Base-by-base conservation (phyloP, 768 basidiomycete genomes). In the Boletus rubescentipes region DNA sequence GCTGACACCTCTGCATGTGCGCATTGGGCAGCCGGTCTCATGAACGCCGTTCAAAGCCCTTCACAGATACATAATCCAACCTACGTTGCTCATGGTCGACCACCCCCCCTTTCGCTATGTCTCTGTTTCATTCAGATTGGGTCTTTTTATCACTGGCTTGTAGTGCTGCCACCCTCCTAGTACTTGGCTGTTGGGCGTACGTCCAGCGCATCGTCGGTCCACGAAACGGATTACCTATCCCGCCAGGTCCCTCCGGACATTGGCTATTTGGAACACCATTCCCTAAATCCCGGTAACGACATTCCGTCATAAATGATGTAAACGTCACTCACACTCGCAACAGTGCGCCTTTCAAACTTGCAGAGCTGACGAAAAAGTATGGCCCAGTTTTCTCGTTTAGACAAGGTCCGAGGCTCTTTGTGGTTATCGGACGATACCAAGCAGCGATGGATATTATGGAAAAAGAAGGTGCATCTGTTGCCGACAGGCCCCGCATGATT, bases 391-490 rank as follows among this genome's bases (percentile, higher is more conserved):
- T 55, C 5, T 54, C 55, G 14, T 11, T 56, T 0, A 55, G 23
- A 16, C 40, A 55, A 8, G 55, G 55, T 4, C 23, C 52, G 14
- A 47, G 46, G 18, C 12, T 43, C 10, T 56, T 37, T 23, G 52
- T 56, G 21, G 11, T 56, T 14, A 55, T 56, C 2, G 55, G 55
- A 9, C 40, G 55, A 20, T 47, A 56, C 8, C 40, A 55, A 29
- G 52, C 45, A 11, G 55, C 52, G 34, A 56, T 56, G 53, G 55
- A 56, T 21, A 47, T 56, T 30, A 55, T 56, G 55, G 52, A 56
- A 31, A 56, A 56, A 40, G 45, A 56, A 21, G 55, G 52, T 18
- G 52, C 36, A 2, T 56, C 53, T 5, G 3, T 55, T 12, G 53
- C 52, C 8, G 55, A 56, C 9, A 36, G 52, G 14, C 55, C 52